Evolutionary conservation across 306 rosid genomes (phyloP).

Genomic region (Boehmeria nivea): DNA sequence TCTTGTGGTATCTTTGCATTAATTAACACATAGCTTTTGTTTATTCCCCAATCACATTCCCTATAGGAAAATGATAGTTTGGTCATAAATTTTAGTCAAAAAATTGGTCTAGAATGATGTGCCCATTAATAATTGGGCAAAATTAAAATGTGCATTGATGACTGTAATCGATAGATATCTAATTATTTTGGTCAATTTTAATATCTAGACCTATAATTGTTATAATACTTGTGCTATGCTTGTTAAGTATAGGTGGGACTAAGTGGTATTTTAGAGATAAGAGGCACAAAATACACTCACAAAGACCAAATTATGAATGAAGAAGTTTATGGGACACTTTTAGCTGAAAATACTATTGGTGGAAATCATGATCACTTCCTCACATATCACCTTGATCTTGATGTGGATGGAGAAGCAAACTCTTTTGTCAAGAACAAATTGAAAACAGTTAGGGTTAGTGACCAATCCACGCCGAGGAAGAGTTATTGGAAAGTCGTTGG

Average conservation of each 20-base stretch:
- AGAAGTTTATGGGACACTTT: constrained; percentile 3
- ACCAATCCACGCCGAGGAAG: not conserved
- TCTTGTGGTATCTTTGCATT: too few species aligned
- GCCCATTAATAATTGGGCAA: too few species aligned
- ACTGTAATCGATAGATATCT: too few species aligned
- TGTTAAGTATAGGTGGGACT: constrained; percentile 4
- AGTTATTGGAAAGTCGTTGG: not conserved
- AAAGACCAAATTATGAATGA: not conserved
- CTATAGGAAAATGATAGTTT: too few species aligned
- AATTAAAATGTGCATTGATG: too few species aligned
- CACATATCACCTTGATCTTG: constrained; percentile 14
- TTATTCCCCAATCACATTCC: too few species aligned
- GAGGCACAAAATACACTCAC: not conserved
- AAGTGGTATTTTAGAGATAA: constrained; percentile 1
- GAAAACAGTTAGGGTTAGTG: not conserved
- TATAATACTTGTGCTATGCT: too few species aligned
- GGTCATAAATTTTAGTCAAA: too few species aligned
- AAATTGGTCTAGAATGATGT: too few species aligned
- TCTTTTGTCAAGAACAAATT: constrained; percentile 5
- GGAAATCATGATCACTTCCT: constrained; percentile 12
- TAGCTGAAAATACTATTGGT: constrained; percentile 5
- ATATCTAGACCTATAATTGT: too few species aligned
- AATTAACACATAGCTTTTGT: too few species aligned
- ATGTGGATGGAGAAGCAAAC: constrained; percentile 8
- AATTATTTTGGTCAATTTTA: too few species aligned